These are phyloP conservation scores for Fonsecaea pedrosoi DNA, from an alignment of 2,329 filamentous ascomycete species.

Conservation along the genomic window DNA sequence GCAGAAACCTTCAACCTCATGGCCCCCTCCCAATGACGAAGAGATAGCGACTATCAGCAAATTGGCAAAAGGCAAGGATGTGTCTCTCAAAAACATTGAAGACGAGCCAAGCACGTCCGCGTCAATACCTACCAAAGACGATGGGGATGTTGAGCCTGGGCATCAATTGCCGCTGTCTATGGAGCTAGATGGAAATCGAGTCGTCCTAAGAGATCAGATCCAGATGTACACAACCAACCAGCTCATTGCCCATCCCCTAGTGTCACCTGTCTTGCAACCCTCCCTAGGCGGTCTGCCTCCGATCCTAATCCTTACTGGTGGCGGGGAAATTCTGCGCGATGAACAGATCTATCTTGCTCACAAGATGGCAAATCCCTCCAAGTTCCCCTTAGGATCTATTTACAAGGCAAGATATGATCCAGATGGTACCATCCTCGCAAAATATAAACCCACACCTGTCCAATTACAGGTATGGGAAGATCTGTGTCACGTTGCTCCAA, in stretches of 20 bases:
- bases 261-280: conserved; percentile 86
- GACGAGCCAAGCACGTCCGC: neutral
- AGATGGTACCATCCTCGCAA: conserved; percentile 60
- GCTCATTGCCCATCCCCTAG: conserved; percentile 82
- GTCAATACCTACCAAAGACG: conserved; percentile 12
- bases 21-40: conserved; percentile 87
- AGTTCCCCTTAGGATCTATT: conserved; percentile 73
- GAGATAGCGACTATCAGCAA: conserved; percentile 63
- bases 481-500: conserved; percentile 88
- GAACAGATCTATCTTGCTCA: conserved; percentile 96
- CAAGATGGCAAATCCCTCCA: conserved; percentile 83
- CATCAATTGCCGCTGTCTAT: conserved; percentile 62
- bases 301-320: conserved; percentile 82
- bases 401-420: conserved; percentile 69
- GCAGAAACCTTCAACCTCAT: conserved; percentile 85
- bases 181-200: conserved; percentile 70
- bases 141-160: conserved; percentile 38
- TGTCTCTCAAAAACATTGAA: conserved; percentile 51
- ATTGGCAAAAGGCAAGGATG: conserved; percentile 49
- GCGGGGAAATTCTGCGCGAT: conserved; percentile 86
- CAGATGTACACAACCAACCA: conserved; percentile 87
- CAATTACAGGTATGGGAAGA: conserved; percentile 97
- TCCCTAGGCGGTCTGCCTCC: conserved; percentile 90
- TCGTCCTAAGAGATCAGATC: conserved; percentile 88
- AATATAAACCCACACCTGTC: conserved; percentile 84